phyloP scores from a whole-genome alignment of 2,329 filamentous ascomycete genomes.

The Hypocreales sp. region DNA sequence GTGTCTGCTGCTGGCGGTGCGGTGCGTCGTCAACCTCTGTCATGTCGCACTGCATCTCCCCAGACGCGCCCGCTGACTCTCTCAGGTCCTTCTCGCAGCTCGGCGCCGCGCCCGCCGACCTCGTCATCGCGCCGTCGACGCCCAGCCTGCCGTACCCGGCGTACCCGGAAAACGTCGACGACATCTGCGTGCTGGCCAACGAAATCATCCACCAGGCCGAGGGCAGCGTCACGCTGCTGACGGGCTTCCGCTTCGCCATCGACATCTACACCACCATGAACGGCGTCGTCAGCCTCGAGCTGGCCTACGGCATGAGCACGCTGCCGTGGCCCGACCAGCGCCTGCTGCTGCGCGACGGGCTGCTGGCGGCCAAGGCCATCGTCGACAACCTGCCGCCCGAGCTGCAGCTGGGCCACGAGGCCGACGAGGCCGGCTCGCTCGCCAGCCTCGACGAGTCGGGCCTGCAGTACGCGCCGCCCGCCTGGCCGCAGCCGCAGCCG shows the following conservation, averaged over 20 bases:
- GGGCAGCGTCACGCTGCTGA: conserved; percentile 52
- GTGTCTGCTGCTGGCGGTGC: conserved; percentile 60
- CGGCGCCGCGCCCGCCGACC: conserved; percentile 53
- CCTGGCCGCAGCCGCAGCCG: conserved; percentile 28
- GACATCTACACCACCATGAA: conserved; percentile 72
- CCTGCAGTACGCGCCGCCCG: conserved; percentile 36
- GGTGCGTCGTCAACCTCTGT: conserved; percentile 20
- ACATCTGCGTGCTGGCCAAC: conserved; percentile 60
- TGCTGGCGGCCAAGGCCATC: conserved; percentile 54
- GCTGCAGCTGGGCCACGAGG: conserved; percentile 37
- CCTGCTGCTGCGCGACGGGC: conserved; percentile 52
- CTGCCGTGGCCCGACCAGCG: conserved; percentile 69
- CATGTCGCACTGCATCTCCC: too few species aligned
- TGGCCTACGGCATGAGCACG: conserved; percentile 65
- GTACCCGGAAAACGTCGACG: conserved; percentile 68
- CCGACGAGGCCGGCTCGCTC: conserved; percentile 19
- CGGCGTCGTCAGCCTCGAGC: conserved; percentile 60
- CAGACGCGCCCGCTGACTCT: too few species aligned
- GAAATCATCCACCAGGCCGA: conserved; percentile 56
- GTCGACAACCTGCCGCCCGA: conserved; percentile 54
- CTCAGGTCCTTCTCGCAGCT: conserved; percentile 61
- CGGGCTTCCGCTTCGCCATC: conserved; percentile 69
- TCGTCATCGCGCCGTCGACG: conserved; percentile 63
- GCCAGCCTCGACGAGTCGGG: conserved; percentile 26
- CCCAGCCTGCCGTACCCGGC: conserved; percentile 63